Evolutionary conservation across 2,329 filamentous ascomycete species (phyloP).

Genomic region (Sclerotinia subarctica): DNA sequence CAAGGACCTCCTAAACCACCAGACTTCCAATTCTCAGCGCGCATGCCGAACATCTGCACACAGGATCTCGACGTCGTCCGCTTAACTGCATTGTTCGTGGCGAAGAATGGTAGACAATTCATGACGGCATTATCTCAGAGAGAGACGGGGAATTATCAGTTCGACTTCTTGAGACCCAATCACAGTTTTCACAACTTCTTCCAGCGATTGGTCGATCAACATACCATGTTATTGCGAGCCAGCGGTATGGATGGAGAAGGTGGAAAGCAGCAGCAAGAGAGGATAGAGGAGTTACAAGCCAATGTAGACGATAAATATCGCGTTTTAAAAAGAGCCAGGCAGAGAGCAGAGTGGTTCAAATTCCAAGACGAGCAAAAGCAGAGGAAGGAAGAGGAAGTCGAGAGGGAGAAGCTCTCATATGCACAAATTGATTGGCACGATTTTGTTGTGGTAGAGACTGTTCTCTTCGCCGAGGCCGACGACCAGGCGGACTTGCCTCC

Average conservation of each 20-base stretch:
- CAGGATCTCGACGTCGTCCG: slow-evolving; percentile 76
- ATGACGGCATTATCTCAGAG: slow-evolving; percentile 86
- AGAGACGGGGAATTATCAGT: slow-evolving; percentile 88
- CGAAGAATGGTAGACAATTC: slow-evolving; percentile 87
- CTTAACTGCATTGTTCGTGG: slow-evolving; percentile 85
- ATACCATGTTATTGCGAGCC: slow-evolving; percentile 71
- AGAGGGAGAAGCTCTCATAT: slow-evolving; percentile 72
- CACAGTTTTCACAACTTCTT: slow-evolving; percentile 98
- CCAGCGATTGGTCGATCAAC: slow-evolving; percentile 87
- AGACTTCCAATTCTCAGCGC: slow-evolving; percentile 88
- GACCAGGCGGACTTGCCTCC: slow-evolving; percentile 82
- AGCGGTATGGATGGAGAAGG: slow-evolving; percentile 60
- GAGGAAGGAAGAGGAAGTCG: slow-evolving; percentile 83
- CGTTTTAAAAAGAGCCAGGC: slow-evolving; percentile 74
- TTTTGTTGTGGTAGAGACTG: slow-evolving; percentile 92
- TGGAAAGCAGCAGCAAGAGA: slow-evolving; percentile 67
- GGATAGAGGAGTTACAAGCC: slow-evolving; percentile 67
- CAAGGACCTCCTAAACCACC: slow-evolving; percentile 81
- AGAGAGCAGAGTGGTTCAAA: slow-evolving; percentile 83
- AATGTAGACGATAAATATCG: slow-evolving; percentile 79
- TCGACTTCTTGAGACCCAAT: slow-evolving; percentile 91
- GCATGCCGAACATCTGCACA: slow-evolving; percentile 95
- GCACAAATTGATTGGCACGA: slow-evolving; percentile 97
- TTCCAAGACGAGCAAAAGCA: slow-evolving; percentile 81
- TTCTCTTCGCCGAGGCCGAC: slow-evolving; percentile 85